phyloP scores from a whole-genome alignment of 169 alveolate species.

The Plasmodium fragile region DNA sequence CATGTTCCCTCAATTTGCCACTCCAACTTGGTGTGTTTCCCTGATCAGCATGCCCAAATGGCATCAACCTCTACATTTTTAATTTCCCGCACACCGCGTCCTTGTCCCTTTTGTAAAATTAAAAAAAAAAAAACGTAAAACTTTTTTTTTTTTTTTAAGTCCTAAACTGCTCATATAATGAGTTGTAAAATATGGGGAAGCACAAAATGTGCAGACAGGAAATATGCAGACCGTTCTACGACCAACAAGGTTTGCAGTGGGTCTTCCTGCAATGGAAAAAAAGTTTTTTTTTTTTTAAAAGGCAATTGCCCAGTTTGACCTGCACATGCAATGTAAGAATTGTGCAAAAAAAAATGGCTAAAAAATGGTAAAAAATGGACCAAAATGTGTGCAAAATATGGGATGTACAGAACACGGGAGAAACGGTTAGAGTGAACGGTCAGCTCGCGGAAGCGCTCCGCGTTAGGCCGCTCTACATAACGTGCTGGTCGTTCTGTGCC shows the following conservation, averaged over 20 bases:
- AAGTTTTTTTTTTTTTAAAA: neutral
- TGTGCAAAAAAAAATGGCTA: neutral
- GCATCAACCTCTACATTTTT: neutral
- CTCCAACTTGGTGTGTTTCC: neutral
- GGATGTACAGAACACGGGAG: neutral
- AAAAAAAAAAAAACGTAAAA: neutral
- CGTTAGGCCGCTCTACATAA: constrained; percentile 9
- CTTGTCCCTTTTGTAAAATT: neutral
- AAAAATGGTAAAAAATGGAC: neutral
- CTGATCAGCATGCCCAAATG: neutral
- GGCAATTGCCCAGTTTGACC: constrained; percentile 5
- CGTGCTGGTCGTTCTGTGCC: constrained; percentile 67
- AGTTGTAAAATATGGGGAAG: neutral
- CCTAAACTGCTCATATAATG: neutral
- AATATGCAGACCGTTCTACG: neutral
- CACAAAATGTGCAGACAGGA: neutral
- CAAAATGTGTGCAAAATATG: neutral
- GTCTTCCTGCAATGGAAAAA: neutral
- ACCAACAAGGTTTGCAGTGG: neutral
- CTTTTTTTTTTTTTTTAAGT: constrained; percentile 6
- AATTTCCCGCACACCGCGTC: neutral
- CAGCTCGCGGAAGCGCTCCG: neutral
- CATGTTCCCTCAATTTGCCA: neutral
- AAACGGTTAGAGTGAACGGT: neutral
- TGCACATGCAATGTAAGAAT: neutral